Conservation (phyloP, 768 basidiomycete genomes). For the Pleurotus giganteus region DNA sequence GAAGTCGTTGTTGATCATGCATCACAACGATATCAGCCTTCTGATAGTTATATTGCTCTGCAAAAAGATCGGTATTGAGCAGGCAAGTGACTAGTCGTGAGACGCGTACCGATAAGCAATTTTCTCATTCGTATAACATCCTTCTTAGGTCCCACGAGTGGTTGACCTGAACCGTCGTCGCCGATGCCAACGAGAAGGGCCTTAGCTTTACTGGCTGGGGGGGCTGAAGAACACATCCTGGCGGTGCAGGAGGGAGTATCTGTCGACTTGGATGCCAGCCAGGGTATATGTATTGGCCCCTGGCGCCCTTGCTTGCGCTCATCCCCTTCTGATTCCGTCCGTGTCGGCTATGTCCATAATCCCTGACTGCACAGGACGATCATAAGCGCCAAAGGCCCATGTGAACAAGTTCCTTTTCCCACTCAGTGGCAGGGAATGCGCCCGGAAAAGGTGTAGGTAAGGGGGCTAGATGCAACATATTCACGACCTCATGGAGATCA, state of each 20-base stretch:
- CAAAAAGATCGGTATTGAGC: conserved; percentile 4
- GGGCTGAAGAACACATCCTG: neutral
- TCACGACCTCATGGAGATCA: no score
- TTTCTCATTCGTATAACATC: conserved; percentile 33
- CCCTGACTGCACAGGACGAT: neutral
- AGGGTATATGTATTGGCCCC: neutral
- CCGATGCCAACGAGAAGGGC: neutral
- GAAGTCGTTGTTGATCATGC: conserved; percentile 33
- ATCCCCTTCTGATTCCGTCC: neutral
- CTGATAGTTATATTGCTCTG: conserved; percentile 38
- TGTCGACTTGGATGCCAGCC: neutral
- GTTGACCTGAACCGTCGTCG: neutral
- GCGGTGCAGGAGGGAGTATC: neutral
- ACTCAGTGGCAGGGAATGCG: no score
- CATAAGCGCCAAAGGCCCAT: no score
- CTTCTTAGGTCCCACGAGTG: conserved; percentile 29
- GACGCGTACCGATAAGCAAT: conserved; percentile 33
- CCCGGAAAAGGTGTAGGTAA: no score
- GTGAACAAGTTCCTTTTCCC: no score
- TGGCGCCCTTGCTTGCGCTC: neutral
- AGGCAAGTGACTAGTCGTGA: neutral
- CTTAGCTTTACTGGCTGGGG: neutral
- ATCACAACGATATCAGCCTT: conserved; percentile 40
- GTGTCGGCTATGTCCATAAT: neutral
- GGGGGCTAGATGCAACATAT: no score